Percentiles rank a stretch among this genome's conserved stretches.
Conservation (phyloP, 2,329 filamentous ascomycete genomes). For the Neofusicoccum parvum region DNA sequence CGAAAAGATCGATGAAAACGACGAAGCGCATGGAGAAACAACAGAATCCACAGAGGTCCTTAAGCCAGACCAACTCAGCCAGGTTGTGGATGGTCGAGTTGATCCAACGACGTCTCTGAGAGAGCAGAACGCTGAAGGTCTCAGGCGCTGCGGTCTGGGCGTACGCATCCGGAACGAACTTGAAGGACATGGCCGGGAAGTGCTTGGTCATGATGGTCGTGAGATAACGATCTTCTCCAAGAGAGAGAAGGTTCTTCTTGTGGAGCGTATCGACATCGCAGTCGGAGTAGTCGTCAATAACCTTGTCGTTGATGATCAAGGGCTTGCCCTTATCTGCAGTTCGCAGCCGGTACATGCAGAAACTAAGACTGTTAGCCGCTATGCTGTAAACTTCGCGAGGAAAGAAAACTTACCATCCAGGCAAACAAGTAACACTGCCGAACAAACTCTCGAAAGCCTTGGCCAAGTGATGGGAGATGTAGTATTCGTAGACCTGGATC, state of each 20-base stretch:
- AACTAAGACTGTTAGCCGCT: constrained; percentile 60
- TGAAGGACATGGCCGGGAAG: constrained; percentile 94
- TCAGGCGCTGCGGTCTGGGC: constrained; percentile 93
- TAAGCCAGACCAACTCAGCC: constrained; percentile 83
- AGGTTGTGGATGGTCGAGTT: constrained; percentile 98
- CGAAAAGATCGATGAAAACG: constrained; percentile 90
- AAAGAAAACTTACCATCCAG: constrained; percentile 78
- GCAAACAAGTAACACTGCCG: constrained; percentile 96
- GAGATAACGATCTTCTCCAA: constrained; percentile 95
- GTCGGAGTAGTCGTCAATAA: constrained; percentile 87
- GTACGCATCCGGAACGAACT: constrained; percentile 91
- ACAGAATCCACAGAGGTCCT: constrained; percentile 97
- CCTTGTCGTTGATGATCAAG: constrained; percentile 84
- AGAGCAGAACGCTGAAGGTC: constrained; percentile 89
- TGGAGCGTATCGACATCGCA: constrained; percentile 92
- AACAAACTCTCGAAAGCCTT: constrained; percentile 99
- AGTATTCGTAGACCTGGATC: constrained; percentile 99
- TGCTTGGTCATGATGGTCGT: constrained; percentile 98
- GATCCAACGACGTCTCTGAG: constrained; percentile 99
- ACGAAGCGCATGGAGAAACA: constrained; percentile 98
- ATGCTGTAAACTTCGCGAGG: not conserved
- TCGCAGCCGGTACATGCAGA: constrained; percentile 96
- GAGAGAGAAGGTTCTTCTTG: constrained; percentile 87
- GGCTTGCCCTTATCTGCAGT: constrained; percentile 94
- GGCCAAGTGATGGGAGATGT: constrained; percentile 93